These are phyloP conservation scores for Sporobolus alterniflorus DNA, from an alignment of 202 grass and related monocot genomes.

Conservation along the genomic window DNA sequence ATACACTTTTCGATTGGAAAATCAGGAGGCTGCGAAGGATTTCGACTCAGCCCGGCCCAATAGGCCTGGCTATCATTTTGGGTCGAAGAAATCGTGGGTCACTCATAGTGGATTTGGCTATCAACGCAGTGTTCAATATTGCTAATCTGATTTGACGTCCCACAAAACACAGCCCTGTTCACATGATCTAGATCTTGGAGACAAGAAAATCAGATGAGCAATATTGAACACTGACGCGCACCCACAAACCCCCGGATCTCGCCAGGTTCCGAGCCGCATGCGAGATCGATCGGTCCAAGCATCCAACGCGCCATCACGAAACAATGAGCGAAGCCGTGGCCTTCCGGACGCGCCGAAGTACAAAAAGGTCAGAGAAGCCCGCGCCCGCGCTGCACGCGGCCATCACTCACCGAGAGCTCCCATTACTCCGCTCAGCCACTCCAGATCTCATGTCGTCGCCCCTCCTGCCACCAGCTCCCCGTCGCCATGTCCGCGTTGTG, in stretches of 20 bases:
- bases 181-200: slow-evolving; percentile 37
- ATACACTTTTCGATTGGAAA: no score
- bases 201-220: slow-evolving; percentile 21
- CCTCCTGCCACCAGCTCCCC: neutral
- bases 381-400: neutral
- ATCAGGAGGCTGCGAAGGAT: no score
- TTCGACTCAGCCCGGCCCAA: no score
- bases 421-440: slow-evolving; percentile 50
- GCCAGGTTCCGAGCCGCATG: slow-evolving; percentile 25
- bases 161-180: neutral
- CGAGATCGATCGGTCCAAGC: neutral
- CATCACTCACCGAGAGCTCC: neutral
- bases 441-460: slow-evolving; percentile 62
- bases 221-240: neutral
- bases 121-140: no score
- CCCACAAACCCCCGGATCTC: slow-evolving; percentile 36
- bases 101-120: no score
- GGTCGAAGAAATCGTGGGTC: no score
- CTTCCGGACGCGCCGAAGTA: slow-evolving; percentile 10
- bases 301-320: neutral
- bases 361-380: neutral
- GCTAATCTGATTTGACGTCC: no score
- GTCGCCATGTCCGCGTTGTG: slow-evolving; percentile 2
- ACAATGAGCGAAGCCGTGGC: no score
- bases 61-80: no score